Percentiles rank a stretch among this genome's conserved stretches.
phyloP scores from a whole-genome alignment of 2,329 filamentous ascomycete genomes.

The Clarireedia hainanense region DNA sequence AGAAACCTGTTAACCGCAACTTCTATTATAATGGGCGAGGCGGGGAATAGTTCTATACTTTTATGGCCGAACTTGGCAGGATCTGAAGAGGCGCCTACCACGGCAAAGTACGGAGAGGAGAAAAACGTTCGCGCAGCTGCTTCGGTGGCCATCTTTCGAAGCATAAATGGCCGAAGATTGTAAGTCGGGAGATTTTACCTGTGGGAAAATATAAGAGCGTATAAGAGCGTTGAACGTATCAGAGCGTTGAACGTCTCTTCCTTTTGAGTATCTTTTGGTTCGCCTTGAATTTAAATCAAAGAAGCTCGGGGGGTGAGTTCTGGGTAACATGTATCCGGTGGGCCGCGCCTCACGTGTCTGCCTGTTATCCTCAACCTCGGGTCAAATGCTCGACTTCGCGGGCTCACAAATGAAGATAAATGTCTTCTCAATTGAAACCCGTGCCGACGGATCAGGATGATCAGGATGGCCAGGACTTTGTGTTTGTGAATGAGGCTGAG shows the following conservation, averaged over 20 bases:
- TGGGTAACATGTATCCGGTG: no score
- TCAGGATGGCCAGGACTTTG: background rate
- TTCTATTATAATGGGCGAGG: background rate
- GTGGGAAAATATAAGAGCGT: background rate
- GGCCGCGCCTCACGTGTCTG: no score
- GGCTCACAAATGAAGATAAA: background rate
- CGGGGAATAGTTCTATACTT: conserved; percentile 40
- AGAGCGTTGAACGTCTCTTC: no score
- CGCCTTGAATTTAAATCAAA: no score
- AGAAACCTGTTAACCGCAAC: conserved; percentile 3
- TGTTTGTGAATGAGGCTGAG: background rate
- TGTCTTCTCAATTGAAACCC: background rate
- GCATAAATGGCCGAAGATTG: background rate
- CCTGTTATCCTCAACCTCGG: no score
- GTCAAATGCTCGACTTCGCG: background rate
- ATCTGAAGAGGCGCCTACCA: conserved; percentile 84
- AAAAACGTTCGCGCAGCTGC: conserved; percentile 73
- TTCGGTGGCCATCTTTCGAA: conserved; percentile 53
- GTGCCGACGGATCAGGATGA: background rate
- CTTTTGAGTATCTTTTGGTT: no score
- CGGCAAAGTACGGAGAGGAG: conserved; percentile 69
- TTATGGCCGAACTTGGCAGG: conserved; percentile 82
- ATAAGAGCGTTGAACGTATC: background rate
- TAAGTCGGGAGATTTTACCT: background rate
- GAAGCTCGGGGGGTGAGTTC: no score